Evolutionary conservation across 2,329 filamentous ascomycete genomes (phyloP).

Genomic region (Pseudogymnoascus sp.): DNA sequence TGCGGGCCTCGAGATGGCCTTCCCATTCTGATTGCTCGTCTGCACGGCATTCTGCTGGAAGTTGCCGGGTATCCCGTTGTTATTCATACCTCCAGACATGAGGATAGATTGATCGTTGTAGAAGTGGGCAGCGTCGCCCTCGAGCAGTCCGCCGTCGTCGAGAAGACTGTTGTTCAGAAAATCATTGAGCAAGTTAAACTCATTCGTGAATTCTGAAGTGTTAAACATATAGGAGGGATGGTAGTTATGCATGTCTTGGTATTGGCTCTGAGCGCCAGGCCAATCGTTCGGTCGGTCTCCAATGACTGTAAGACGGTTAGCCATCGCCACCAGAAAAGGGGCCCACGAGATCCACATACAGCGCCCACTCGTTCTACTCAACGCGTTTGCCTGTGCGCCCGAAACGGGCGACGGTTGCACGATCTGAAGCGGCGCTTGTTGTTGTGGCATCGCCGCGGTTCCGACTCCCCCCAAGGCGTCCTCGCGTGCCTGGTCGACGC

Average conservation of each 20-base stretch:
- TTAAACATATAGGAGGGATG: constrained; percentile 94
- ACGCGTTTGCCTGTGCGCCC: constrained; percentile 54
- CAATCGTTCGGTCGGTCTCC: constrained; percentile 71
- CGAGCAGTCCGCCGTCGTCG: constrained; percentile 68
- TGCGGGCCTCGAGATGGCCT: constrained; percentile 51
- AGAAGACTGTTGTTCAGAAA: constrained; percentile 88
- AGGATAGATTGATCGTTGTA: constrained; percentile 48
- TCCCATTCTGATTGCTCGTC: constrained; percentile 38
- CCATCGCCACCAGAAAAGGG: constrained; percentile 22
- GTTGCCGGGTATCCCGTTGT: constrained; percentile 24
- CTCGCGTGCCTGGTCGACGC: constrained; percentile 40
- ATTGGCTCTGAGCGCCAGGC: constrained; percentile 66
- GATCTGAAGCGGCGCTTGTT: constrained; percentile 53
- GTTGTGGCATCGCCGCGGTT: constrained; percentile 27
- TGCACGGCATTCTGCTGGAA: constrained; percentile 27
- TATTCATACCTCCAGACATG: constrained; percentile 39
- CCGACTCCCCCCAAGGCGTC: constrained; percentile 31
- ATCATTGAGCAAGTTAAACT: constrained; percentile 94
- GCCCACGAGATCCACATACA: constrained; percentile 47
- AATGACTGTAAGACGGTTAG: constrained; percentile 47
- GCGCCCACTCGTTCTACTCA: constrained; percentile 60
- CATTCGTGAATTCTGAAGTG: constrained; percentile 81
- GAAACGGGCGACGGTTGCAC: constrained; percentile 64
- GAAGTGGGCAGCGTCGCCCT: constrained; percentile 56
- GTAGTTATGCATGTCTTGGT: constrained; percentile 89